Evolutionary conservation across 495 filamentous ascomycete species (phyloP).

Genomic region (Penicillium manginii): DNA sequence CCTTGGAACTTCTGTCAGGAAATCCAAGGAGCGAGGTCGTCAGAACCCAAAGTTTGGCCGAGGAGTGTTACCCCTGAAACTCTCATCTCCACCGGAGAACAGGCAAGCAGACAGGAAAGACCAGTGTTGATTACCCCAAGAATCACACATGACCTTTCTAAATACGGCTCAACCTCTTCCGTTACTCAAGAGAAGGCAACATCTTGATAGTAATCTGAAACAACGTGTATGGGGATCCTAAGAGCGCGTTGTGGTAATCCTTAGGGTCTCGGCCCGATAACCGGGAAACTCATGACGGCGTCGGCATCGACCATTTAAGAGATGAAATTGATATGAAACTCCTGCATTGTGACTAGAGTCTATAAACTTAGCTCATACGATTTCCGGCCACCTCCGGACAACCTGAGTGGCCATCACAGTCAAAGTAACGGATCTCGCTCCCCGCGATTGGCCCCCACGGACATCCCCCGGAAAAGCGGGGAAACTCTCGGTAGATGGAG

Average conservation of each 20-base stretch:
- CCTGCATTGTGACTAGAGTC: neutral
- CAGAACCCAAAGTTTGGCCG: no score
- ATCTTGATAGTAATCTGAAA: no score
- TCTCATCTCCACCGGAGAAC: no score
- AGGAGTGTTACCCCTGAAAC: no score
- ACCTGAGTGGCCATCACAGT: neutral
- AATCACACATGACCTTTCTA: no score
- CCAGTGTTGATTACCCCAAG: no score
- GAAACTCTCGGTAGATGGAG: constrained; percentile 6
- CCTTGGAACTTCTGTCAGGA: no score
- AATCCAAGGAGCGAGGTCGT: no score
- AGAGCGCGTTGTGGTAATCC: neutral
- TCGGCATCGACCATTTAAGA: neutral
- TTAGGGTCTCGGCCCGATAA: neutral
- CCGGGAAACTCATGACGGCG: neutral
- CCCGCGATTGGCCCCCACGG: constrained; percentile 7
- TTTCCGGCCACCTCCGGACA: neutral
- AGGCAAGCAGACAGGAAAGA: no score
- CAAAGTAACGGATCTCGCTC: neutral
- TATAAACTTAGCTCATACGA: neutral
- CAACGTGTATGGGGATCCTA: no score
- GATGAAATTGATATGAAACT: neutral
- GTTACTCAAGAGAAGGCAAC: no score
- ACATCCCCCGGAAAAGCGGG: constrained; percentile 7
- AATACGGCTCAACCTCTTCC: no score